Base-by-base conservation (phyloP, 371 early-diverging fungal species). In the Paraphysoderma sedebokerense region DNA sequence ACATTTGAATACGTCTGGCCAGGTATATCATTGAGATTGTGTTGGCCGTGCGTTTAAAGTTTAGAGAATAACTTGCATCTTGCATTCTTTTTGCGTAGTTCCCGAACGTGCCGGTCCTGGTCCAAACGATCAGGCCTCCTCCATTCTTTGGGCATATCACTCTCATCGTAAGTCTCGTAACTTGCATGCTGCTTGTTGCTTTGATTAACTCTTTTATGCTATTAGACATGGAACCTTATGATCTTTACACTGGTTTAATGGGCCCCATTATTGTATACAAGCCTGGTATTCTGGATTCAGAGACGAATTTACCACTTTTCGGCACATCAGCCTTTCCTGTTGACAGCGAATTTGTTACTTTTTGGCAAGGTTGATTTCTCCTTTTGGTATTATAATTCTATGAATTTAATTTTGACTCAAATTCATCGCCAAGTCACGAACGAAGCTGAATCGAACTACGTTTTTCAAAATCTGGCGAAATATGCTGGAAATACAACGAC, bases 261-360 rank as follows among this genome's bases (percentile, higher is more conserved):
- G 73, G 73, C 7, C 50, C 68, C 13, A 53, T 72, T 13, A 59
- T 70, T 12, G 54, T 72, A 11, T 72, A 72, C 46, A 37, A 54
- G 38, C 41, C 45, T 11, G 69, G 67, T 0, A 55, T 48, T 1
- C 52, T 72, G 0, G 53, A 37, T 1, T n/a, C n/a, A n/a, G 54
- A 48, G 20, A 49, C 58, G 53, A 60, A 0, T 55, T 61, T 6
- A 62, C 66, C 26, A 38, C 35, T 47, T 54, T 33, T 55, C 55
- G 48, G 30, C 9, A 38, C 3, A 63, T 60, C 2, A 1, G 2
- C 55, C 3, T 30, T 41, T 19, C 56, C 55, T 19, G 52, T 66
- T 5, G 65, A 63, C 28, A 57, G 57, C 39, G 73, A 72, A 44
- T 53, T 66, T 5, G 60, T 68, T 34, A 57, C 63, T 2, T 3